Evolutionary conservation across 352 stramenopile species (phyloP).

Genomic region (Phytophthora sp.): DNA sequence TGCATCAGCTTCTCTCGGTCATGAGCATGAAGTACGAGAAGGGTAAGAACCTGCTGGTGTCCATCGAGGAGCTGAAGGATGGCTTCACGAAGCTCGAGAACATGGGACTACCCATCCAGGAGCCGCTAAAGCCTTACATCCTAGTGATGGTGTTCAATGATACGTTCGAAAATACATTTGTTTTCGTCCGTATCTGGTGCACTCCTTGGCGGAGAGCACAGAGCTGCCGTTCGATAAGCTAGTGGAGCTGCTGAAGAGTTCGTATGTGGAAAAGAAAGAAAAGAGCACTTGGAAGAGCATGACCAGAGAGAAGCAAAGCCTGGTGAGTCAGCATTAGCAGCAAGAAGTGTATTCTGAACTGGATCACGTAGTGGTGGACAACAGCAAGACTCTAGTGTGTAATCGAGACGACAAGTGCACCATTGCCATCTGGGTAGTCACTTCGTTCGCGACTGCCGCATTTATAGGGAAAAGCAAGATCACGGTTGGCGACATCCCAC

Average conservation of each 20-base stretch:
- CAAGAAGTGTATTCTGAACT: not conserved
- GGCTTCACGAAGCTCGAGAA: not conserved
- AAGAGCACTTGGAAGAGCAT: not conserved
- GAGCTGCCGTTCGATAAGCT: no score
- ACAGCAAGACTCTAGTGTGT: not conserved
- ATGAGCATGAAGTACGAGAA: constrained; percentile 1
- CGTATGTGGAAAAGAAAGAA: constrained; percentile 5
- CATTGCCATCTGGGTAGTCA: not conserved
- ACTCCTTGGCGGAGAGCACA: constrained; percentile 4
- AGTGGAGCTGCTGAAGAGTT: not conserved
- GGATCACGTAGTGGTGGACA: no score
- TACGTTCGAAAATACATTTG: constrained; percentile 1
- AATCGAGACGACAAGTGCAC: not conserved
- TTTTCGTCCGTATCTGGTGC: constrained; percentile 3
- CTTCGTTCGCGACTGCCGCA: not conserved
- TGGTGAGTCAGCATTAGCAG: constrained; percentile 1
- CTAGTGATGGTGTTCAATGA: constrained; percentile 4
- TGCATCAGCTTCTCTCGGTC: not conserved
- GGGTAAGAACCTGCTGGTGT: not conserved
- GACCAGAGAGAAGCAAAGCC: not conserved
- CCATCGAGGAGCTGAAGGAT: not conserved
- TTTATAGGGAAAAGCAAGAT: constrained; percentile 1
- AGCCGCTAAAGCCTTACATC: not conserved
- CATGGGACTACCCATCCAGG: constrained; percentile 3
- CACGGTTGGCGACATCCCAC: constrained; percentile 3